Conservation (phyloP, 164 flowering plant genomes). For the Macadamia tetraphylla region DNA sequence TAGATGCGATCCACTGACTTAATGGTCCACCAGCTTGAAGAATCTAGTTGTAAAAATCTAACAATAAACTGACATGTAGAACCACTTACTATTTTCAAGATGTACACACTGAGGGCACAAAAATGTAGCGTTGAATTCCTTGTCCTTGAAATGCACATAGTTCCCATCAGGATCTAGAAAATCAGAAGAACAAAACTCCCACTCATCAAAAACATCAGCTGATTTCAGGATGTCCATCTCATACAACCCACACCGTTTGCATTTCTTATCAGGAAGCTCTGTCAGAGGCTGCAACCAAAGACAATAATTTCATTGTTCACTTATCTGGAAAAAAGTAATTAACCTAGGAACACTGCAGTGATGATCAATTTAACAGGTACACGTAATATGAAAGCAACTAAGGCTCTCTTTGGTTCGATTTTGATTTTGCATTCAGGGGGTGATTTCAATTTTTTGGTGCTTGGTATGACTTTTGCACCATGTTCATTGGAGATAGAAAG, state of each 20-base stretch:
- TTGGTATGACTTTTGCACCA: too few species aligned
- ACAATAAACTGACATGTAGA: not conserved
- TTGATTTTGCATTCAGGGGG: too few species aligned
- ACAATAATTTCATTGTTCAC: not conserved
- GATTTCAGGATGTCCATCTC: constrained; percentile 51
- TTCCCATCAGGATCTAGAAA: constrained; percentile 52
- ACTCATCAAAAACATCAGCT: constrained; percentile 78
- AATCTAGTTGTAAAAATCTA: not conserved
- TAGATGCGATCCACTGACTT: not conserved
- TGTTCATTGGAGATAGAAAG: too few species aligned
- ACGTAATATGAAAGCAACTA: too few species aligned
- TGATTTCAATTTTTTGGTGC: too few species aligned
- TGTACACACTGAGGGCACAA: constrained; percentile 51
- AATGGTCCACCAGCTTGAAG: not conserved
- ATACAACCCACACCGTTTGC: constrained; percentile 92
- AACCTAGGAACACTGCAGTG: not conserved
- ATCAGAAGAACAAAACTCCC: constrained; percentile 89
- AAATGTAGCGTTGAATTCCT: constrained; percentile 77
- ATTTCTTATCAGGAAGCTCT: constrained; percentile 47
- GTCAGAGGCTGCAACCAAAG: constrained; percentile 67
- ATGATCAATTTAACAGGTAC: not conserved
- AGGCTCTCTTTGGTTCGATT: too few species aligned
- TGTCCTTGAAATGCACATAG: constrained; percentile 42
- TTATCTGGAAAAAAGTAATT: not conserved
- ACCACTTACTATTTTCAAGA: constrained; percentile 33